Evolutionary conservation across 1,284 basidiomycete genomes (phyloP), one percentile per base, ranked within the genome.

Genomic region (Trametes sp.): DNA sequence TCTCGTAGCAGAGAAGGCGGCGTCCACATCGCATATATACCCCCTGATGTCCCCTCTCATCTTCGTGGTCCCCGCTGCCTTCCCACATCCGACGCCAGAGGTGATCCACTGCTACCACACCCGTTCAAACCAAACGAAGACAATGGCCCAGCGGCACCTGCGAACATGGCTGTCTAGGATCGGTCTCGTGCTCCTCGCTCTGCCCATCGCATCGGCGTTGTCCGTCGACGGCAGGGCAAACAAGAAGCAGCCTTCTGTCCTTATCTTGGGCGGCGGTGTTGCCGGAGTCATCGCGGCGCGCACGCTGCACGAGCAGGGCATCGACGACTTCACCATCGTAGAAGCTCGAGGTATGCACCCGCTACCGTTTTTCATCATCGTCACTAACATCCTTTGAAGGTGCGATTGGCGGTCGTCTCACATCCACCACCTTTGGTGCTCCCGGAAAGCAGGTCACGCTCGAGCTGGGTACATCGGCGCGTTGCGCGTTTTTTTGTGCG

Each of bases 271-370:
- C 9, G 88, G 85, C 38, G 88, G 89, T 2, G 84, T 90, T 44
- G 74, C 89, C 2, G 89, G 89, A 14, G 77, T 90, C 55, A 86
- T 87, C 51, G 85, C 87, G 16, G 88, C 89, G 4, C 83, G 85
- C 13, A 85, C 86, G 0, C 78, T 91, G 11, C 79, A 85, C 54
- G 74, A 79, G 31, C 75, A 81, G 23, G 86, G 86, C 16, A 78
- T 89, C 63, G 69, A 81, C 33, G 78, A 87, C 69, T 89, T 87
- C 69, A 66, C 85, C 49, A 80, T 91, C 54, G 71, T 90, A 11
- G 89, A 91, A 62, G 88, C 81, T 1, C 80, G 82, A 61, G 65
- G 69, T 70, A 29, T 13, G 67, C 35, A 9, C 10, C 13, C 16
- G 24, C 33, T n/a, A 13, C 29, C 5, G 26, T n/a, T 8, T 10